Evolutionary conservation across 1,284 basidiomycete genomes (phyloP).

Genomic region (Apiotrichum siamense): DNA sequence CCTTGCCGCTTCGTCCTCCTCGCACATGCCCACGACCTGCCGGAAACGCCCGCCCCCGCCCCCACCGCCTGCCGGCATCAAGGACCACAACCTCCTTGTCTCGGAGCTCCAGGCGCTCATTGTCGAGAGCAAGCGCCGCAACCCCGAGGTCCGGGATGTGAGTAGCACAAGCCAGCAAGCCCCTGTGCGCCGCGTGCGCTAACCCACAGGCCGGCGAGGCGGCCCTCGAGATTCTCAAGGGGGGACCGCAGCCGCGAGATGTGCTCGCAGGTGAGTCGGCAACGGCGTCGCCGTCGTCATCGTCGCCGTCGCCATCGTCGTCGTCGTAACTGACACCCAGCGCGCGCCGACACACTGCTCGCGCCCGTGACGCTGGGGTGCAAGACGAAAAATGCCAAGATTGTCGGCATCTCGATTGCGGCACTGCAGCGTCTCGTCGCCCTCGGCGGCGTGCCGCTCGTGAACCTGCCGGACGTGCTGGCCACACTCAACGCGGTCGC

Average conservation of each 20-base stretch:
- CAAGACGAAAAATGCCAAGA: constrained; percentile 86
- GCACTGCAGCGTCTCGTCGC: constrained; percentile 86
- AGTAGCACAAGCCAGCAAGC: constrained; percentile 7
- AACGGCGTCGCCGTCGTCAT: too few species aligned
- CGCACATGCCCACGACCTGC: too few species aligned
- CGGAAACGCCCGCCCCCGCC: background rate
- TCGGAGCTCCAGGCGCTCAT: constrained; percentile 60
- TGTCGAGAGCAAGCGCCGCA: constrained; percentile 70
- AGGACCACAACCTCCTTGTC: constrained; percentile 47
- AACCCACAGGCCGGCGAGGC: constrained; percentile 63
- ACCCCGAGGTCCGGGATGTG: constrained; percentile 78
- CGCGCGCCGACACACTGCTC: constrained; percentile 72
- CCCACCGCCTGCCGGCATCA: background rate
- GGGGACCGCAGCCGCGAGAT: constrained; percentile 56
- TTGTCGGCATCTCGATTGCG: constrained; percentile 83
- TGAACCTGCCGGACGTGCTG: constrained; percentile 65
- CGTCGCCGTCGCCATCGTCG: too few species aligned
- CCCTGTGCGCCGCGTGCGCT: background rate
- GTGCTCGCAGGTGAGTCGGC: constrained; percentile 19
- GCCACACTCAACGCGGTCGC: constrained; percentile 77
- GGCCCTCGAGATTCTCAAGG: constrained; percentile 68
- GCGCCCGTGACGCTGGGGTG: constrained; percentile 90
- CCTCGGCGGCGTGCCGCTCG: constrained; percentile 68
- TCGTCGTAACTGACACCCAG: constrained; percentile 52
- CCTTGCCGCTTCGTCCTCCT: background rate